Evolutionary conservation across 1,139 yeast species (phyloP).

Genomic region (Petasospora rhodanensis): DNA sequence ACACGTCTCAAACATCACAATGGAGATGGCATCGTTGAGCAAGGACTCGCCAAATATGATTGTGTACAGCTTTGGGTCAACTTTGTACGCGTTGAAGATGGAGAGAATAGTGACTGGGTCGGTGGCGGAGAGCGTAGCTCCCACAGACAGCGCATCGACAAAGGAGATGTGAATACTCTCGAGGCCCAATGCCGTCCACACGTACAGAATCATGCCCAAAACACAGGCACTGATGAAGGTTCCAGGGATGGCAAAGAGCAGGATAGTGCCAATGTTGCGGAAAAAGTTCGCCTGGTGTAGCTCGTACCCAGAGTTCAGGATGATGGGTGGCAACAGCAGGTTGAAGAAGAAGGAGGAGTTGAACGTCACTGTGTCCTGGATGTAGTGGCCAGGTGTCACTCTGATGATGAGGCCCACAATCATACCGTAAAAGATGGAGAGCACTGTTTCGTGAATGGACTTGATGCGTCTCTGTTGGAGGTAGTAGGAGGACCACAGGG

Average conservation of each 20-base stretch:
- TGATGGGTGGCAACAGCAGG: constrained; percentile 91
- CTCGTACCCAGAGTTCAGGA: constrained; percentile 93
- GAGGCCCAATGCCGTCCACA: constrained; percentile 89
- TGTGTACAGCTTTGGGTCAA: constrained; percentile 94
- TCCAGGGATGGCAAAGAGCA: constrained; percentile 96
- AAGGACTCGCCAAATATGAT: constrained; percentile 95
- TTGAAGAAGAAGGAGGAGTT: constrained; percentile 94
- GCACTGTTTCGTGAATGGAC: constrained; percentile 94
- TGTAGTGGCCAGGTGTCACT: constrained; percentile 90
- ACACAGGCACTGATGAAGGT: constrained; percentile 90
- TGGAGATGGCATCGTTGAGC: constrained; percentile 94
- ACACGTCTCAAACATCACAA: constrained; percentile 98
- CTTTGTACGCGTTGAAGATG: constrained; percentile 94
- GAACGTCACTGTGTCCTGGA: constrained; percentile 95
- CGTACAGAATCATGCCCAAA: constrained; percentile 73
- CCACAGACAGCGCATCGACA: constrained; percentile 94
- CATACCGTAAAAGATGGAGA: constrained; percentile 96
- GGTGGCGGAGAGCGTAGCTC: constrained; percentile 96
- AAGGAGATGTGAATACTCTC: constrained; percentile 86
- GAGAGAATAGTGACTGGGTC: constrained; percentile 97
- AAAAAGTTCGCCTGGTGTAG: constrained; percentile 94
- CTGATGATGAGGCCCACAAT: constrained; percentile 88
- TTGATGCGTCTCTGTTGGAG: constrained; percentile 87
- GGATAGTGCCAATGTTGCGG: constrained; percentile 82
- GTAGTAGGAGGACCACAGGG: constrained; percentile 93